A percentile compares a stretch with the other conserved stretches of the same genome.
These are phyloP conservation scores for Pythium dissimile DNA, from an alignment of 352 stramenopile genomes.

Conservation along the genomic window DNA sequence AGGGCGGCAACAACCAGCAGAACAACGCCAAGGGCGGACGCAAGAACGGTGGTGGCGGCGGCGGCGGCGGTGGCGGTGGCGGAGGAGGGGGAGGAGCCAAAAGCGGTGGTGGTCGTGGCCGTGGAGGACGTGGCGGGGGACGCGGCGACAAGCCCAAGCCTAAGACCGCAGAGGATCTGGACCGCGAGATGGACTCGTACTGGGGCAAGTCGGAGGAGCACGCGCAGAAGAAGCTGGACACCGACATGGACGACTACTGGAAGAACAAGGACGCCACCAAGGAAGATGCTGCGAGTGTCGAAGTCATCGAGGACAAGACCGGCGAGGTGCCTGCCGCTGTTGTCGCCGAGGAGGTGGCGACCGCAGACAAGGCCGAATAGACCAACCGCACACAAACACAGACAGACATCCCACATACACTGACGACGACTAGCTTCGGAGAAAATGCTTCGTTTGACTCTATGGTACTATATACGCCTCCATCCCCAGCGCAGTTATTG, in stretches of 20 bases:
- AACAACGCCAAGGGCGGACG: constrained; percentile 6
- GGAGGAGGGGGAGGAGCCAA: constrained; percentile 7
- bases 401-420: not conserved
- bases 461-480: constrained; percentile 10
- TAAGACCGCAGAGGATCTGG: constrained; percentile 73
- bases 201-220: constrained; percentile 86
- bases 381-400: too few relatives aligned
- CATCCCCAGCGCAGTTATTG: not conserved
- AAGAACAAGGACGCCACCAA: constrained; percentile 67
- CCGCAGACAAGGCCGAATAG: constrained; percentile 21
- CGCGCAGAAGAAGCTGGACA: constrained; percentile 78
- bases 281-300: constrained; percentile 10
- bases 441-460: constrained; percentile 1
- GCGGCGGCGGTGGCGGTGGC: constrained; percentile 5
- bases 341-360: too few relatives aligned
- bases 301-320: constrained; percentile 19
- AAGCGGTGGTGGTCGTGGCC: not conserved
- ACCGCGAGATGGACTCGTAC: constrained; percentile 86
- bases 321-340: constrained; percentile 18
- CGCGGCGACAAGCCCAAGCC: constrained; percentile 57
- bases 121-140: constrained; percentile 24
- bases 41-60: constrained; percentile 15
- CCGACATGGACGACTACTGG: constrained; percentile 88
- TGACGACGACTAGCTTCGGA: not conserved
- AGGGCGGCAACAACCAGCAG: constrained; percentile 11